Percentiles rank a stretch among this genome's conserved stretches.
These are phyloP conservation scores for Ustilago trichophora DNA, from an alignment of 1,284 basidiomycete genomes.

Conservation along the genomic window DNA sequence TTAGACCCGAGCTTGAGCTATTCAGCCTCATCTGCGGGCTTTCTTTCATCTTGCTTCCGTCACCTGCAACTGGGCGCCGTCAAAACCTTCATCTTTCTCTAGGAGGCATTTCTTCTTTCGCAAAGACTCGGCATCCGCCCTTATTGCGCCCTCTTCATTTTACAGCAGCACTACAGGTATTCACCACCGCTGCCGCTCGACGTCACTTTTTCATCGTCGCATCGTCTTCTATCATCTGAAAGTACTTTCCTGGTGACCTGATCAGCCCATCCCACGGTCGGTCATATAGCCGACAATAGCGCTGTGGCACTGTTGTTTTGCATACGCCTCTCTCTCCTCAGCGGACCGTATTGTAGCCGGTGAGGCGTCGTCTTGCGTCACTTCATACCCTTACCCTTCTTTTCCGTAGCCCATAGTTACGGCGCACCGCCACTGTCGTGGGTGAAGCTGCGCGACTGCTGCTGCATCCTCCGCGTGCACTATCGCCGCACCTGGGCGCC, in stretches of 20 bases:
- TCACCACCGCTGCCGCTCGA: constrained; percentile 4
- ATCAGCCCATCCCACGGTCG: too few species aligned
- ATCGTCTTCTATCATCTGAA: neutral
- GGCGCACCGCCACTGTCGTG: neutral
- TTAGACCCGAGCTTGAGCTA: too few species aligned
- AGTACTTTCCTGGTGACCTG: too few species aligned
- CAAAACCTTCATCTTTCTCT: constrained; percentile 5
- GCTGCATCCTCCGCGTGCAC: neutral
- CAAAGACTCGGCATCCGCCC: neutral
- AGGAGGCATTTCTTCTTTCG: neutral
- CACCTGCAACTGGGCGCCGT: constrained; percentile 23
- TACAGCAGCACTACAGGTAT: neutral
- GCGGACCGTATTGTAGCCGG: neutral
- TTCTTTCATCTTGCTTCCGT: too few species aligned
- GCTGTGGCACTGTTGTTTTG: neutral
- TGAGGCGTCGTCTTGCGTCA: constrained; percentile 16
- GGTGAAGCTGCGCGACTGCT: neutral
- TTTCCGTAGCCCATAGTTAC: constrained; percentile 1
- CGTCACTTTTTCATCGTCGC: constrained; percentile 12
- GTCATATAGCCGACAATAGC: neutral
- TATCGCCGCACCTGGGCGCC: constrained; percentile 1
- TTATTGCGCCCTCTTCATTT: constrained; percentile 22
- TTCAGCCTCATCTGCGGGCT: constrained; percentile 18
- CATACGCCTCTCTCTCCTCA: neutral
- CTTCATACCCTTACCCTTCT: constrained; percentile 7